These are phyloP conservation scores for Fusarium sambucinum DNA, from an alignment of 2,329 filamentous ascomycete species.

Conservation along the genomic window DNA sequence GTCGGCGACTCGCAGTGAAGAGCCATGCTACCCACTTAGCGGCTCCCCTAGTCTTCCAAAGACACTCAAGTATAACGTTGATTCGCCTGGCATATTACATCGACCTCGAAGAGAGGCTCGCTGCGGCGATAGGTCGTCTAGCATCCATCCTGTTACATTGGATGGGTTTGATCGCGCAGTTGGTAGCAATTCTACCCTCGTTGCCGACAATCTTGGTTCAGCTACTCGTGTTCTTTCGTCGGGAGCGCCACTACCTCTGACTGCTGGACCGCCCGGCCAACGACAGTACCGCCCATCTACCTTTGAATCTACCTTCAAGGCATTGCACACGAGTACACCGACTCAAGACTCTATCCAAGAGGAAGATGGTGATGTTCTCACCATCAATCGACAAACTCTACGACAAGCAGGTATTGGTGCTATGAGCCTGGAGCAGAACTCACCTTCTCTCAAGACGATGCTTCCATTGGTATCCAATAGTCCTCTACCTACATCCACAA, in stretches of 20 bases:
- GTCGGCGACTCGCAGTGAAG: conserved; percentile 23
- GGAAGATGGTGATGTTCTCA: conserved; percentile 44
- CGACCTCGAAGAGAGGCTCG: conserved; percentile 26
- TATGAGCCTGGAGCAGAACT: conserved; percentile 22
- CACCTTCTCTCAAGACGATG: conserved; percentile 10
- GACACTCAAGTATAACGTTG: conserved; percentile 14
- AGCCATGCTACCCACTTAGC: conserved; percentile 20
- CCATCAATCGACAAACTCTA: conserved; percentile 42
- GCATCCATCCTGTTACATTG: conserved; percentile 18
- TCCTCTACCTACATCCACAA: neutral
- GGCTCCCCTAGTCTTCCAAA: conserved; percentile 19
- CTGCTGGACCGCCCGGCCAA: conserved; percentile 67
- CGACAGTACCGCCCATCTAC: conserved; percentile 62
- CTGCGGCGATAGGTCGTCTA: conserved; percentile 8
- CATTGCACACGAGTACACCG: conserved; percentile 47
- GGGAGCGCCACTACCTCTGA: conserved; percentile 64
- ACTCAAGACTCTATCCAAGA: conserved; percentile 44
- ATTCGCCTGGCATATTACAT: conserved; percentile 12
- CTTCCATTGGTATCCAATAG: conserved; percentile 8
- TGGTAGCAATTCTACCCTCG: conserved; percentile 28
- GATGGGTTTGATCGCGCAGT: conserved; percentile 27
- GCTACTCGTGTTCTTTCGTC: conserved; percentile 50
- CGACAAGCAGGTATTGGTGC: conserved; percentile 43
- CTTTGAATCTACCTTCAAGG: conserved; percentile 56
- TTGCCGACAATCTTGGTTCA: conserved; percentile 25